A percentile compares a stretch with the other conserved stretches of the same genome.
Conservation (phyloP, 768 basidiomycete species). For the Tricholoma flavovirens region DNA sequence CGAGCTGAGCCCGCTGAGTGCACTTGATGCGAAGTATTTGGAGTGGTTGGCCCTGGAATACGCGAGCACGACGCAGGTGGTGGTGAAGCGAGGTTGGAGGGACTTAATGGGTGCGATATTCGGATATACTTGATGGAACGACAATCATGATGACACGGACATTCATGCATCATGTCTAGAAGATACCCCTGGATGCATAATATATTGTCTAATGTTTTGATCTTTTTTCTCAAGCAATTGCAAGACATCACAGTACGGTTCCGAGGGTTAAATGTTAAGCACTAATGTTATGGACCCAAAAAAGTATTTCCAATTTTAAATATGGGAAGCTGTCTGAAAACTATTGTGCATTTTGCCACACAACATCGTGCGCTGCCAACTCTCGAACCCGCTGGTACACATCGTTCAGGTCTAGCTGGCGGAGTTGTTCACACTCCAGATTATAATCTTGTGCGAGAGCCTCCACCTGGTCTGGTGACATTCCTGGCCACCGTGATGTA, state of each 20-base stretch:
- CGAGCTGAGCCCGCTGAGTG: conserved; percentile 70
- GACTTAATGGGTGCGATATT: conserved; percentile 43
- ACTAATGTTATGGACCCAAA: too few relatives aligned
- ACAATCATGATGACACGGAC: background rate
- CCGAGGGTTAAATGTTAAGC: too few relatives aligned
- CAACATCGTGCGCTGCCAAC: conserved; percentile 47
- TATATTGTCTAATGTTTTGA: background rate
- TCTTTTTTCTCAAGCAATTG: too few relatives aligned
- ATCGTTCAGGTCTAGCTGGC: conserved; percentile 52
- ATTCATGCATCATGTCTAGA: background rate
- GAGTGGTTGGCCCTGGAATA: conserved; percentile 76
- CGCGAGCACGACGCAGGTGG: conserved; percentile 36
- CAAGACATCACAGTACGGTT: too few relatives aligned
- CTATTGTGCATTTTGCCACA: conserved; percentile 24
- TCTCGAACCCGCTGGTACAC: conserved; percentile 60
- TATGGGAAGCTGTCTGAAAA: background rate
- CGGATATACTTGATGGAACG: conserved; percentile 27
- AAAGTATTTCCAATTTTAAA: too few relatives aligned
- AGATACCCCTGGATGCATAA: too few relatives aligned
- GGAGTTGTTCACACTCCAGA: conserved; percentile 53
- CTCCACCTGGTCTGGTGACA: conserved; percentile 60
- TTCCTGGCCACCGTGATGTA: conserved; percentile 66
- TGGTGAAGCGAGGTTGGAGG: conserved; percentile 45
- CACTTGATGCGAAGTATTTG: conserved; percentile 64
- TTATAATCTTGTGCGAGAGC: conserved; percentile 55